phyloP scores from a whole-genome alignment of 192 early-diverging fungal genomes.

The Coemansia sp. region DNA sequence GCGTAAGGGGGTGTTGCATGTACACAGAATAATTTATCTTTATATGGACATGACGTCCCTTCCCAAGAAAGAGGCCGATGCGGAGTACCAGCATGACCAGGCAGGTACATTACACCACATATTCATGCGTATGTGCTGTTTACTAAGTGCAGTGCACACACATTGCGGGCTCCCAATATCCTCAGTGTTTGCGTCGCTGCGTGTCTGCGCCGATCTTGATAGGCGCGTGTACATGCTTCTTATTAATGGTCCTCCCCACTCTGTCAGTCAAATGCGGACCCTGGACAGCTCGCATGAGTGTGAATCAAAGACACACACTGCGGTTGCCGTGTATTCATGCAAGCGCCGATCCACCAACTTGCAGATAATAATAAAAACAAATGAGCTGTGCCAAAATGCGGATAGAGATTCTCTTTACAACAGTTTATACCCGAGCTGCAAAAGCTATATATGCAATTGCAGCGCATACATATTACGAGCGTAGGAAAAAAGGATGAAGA shows the following conservation, averaged over 20 bases:
- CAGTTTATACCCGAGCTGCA: conserved; percentile 3
- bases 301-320: background rate
- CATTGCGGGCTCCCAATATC: background rate
- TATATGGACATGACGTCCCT: background rate
- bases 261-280: background rate
- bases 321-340: background rate
- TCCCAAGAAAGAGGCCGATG: conserved; percentile 7
- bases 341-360: background rate
- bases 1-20: background rate
- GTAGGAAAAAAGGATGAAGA: background rate
- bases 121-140: background rate
- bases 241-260: background rate
- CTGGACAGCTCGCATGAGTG: background rate
- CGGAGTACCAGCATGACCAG: background rate
- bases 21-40: conserved; percentile 1
- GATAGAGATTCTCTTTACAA: background rate
- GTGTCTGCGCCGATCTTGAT: background rate
- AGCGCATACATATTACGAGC: conserved; percentile 5
- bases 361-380: conserved; percentile 1
- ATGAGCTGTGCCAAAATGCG: conserved; percentile 5
- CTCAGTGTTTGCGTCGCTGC: background rate
- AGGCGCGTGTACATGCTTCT: background rate
- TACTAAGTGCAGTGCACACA: background rate
- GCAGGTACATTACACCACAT: background rate
- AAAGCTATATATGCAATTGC: background rate